Base-by-base conservation (phyloP, 2,329 filamentous ascomycete species). In the Fusarium globosum region DNA sequence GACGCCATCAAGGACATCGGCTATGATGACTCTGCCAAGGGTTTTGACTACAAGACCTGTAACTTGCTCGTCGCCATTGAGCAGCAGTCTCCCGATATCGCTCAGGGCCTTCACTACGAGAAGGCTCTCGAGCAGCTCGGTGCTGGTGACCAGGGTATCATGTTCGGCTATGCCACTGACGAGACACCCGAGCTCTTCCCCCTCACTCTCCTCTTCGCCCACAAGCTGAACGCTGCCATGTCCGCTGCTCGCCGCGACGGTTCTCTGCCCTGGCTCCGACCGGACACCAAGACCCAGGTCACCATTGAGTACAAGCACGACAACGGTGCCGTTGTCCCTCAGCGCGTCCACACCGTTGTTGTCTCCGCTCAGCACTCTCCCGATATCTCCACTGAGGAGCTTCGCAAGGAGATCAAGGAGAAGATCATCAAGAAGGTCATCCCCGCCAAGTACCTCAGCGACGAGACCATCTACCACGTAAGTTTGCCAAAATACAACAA, bases 31-130 rank as follows among this genome's bases (percentile, higher is more conserved):
- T 98, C 96, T 64, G 89, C 90, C 81, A 99, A 99, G 92, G 96
- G 96, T 74, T 99, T 99, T 87, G 96, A 99, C 89, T 97, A 98
- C 94, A 98, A 98, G 93, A 99, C 96, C 79, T 96, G 93, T 89
- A 98, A 98, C 89, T 91, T 99, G 82, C 92, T 98, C 79, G 95
- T 98, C 80, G 96, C 96, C 86, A 98, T 99, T 85, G 96, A 99
- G 92, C 91, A 99, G 88, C 96, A 99, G 88, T 98, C 96, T 70
- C 94, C 96, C 81, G 96, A 99, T 86, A 99, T 99, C 82, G 96
- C 96, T 79, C 96, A 98, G 88, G 96, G 96, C 90, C 94, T 99
- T 65, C 94, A 98, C 90, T 97, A 97, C 85, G 96, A 99, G 77
- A 90, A 98, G 89, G 95, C 94, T 78, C 93, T 99, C 56, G 96